phyloP scores from a whole-genome alignment of 305 asterid species.

The Fraxinus greggii region DNA sequence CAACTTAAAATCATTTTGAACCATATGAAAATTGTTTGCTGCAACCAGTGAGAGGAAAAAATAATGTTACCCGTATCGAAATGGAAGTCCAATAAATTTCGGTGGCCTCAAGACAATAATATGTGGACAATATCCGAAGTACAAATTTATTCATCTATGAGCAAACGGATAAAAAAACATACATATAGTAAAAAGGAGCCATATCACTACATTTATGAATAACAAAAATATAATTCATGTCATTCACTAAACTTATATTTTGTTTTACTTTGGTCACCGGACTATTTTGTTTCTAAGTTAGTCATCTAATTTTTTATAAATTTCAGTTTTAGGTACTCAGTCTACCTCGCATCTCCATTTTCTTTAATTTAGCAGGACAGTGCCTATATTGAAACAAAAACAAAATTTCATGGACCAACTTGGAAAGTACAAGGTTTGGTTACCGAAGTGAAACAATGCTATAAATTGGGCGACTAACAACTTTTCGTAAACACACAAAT shows the following conservation, averaged over 20 bases:
- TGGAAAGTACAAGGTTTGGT: background rate
- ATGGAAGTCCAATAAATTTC: background rate
- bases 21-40: background rate
- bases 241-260: background rate
- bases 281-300: background rate
- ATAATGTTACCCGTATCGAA: background rate
- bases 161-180: background rate
- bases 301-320: background rate
- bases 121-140: background rate
- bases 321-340: background rate
- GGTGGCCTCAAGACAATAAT: background rate
- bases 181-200: background rate
- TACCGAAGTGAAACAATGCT: background rate
- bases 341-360: background rate
- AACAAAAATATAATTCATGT: background rate
- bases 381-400: background rate
- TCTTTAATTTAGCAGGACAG: background rate
- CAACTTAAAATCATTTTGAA: background rate
- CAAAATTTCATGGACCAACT: background rate
- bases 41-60: background rate
- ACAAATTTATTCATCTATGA: constrained; percentile 27
- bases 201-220: background rate
- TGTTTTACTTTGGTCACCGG: background rate
- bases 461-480: background rate
- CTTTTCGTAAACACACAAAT: background rate